Evolutionary conservation across 176 grass and related monocot species (phyloP).

Genomic region (Bonia amplexicaulis): DNA sequence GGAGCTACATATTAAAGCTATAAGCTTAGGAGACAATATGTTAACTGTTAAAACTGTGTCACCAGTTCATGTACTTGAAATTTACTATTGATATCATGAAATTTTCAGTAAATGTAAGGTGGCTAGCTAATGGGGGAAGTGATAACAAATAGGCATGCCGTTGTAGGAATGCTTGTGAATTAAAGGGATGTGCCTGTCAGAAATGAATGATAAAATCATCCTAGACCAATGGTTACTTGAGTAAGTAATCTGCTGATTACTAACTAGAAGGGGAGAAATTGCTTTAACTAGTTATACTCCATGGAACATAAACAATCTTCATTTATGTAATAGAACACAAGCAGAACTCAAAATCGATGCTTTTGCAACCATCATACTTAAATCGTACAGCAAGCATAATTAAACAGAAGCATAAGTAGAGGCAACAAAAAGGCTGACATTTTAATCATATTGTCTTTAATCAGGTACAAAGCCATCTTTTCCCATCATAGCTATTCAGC

Average conservation of each 20-base stretch:
- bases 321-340: background rate
- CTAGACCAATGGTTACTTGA: background rate
- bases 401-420: conserved; percentile 7
- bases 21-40: background rate
- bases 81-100: background rate
- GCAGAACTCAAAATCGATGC: background rate
- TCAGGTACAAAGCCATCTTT: conserved; percentile 17
- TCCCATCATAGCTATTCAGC: background rate
- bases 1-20: background rate
- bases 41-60: conserved; percentile 6
- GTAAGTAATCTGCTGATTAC: background rate
- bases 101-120: background rate
- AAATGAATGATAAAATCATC: background rate
- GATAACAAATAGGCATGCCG: background rate
- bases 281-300: background rate
- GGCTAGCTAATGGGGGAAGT: background rate
- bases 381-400: background rate
- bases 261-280: background rate
- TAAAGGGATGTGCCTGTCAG: background rate
- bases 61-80: background rate
- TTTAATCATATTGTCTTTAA: conserved; percentile 5
- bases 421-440: background rate
- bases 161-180: background rate
- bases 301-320: background rate
- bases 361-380: background rate